Evolutionary conservation across 2,329 filamentous ascomycete species (phyloP), one percentile per base, ranked within the genome.

Genomic region (Pestalotiopsis sp.): DNA sequence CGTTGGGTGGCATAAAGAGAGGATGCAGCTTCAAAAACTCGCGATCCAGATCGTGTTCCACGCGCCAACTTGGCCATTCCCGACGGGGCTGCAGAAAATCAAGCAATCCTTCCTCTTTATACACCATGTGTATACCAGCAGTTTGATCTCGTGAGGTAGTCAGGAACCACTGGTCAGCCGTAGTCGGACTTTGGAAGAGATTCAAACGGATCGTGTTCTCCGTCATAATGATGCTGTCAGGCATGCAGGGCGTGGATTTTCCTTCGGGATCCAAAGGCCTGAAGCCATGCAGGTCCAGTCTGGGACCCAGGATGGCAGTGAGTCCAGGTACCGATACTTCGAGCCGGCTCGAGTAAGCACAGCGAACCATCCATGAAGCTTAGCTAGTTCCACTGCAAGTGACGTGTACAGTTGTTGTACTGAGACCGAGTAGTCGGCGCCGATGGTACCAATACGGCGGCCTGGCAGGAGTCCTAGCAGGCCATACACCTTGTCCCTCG

Each of bases 241-340:
- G 14, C 5, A 52, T 52, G 14, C 45, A 6, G 45, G 45, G 20
- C 20, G 13, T 20, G 14, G 7, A 52, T 5, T 52, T 23, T 23
- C 20, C 20, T 23, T 23, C 20, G 20, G 14, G 9, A 4, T 6
- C 14, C 4, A 52, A 13, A 2, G 5, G 12, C 25, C 4, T 6
- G 0, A 1, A 9, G n/a, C 4, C 27, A 23, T 4, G 11, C 11
- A 59, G 57, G 11, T 70, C 70, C 70, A 71, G 27, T 71, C 68
- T 0, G 68, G 70, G 27, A 68, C 70, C 70, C 70, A 71, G 2
- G 70, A 67, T 2, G 70, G 68, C 4, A 70, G 65, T 20, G 31
- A 14, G 0, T 14, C 1, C 4, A 59, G 12, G 3, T 7, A 17
- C 9, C 4, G 57, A 59, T 31, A 14, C 7, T 14, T 62, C 1